Conservation (phyloP, 2,329 filamentous ascomycete genomes). For the Paracoccidioides lutzii region DNA sequence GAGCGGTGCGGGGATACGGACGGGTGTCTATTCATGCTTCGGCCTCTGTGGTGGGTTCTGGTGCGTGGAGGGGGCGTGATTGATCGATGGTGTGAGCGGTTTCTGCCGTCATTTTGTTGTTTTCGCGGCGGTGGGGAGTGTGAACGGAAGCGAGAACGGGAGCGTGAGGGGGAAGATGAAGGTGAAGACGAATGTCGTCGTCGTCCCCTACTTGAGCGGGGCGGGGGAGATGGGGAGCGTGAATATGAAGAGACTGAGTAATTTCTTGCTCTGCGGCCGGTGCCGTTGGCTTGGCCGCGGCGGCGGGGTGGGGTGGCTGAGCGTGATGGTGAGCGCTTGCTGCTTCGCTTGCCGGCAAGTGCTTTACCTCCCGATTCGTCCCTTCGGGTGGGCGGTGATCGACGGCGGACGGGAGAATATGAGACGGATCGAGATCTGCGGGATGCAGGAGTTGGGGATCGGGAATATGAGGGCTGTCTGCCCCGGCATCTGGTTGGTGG, state of each 20-base stretch:
- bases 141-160: slow-evolving; percentile 7
- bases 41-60: slow-evolving; percentile 12
- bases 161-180: slow-evolving; percentile 12
- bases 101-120: slow-evolving; percentile 9
- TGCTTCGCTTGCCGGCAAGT: slow-evolving; percentile 11
- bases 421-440: slow-evolving; percentile 16
- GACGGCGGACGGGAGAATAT: slow-evolving; percentile 17
- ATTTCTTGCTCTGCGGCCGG: slow-evolving; percentile 14
- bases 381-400: slow-evolving; percentile 7
- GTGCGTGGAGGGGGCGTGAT: slow-evolving; percentile 19
- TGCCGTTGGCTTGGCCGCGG: neutral
- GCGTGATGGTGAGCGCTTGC: slow-evolving; percentile 20
- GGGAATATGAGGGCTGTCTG: slow-evolving; percentile 22
- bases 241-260: slow-evolving; percentile 7
- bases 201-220: slow-evolving; percentile 11
- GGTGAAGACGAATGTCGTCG: slow-evolving; percentile 22
- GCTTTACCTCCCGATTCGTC: slow-evolving; percentile 14
- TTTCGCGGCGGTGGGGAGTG: slow-evolving; percentile 9
- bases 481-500: slow-evolving; percentile 17
- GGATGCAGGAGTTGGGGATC: slow-evolving; percentile 19
- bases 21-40: slow-evolving; percentile 2
- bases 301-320: slow-evolving; percentile 18
- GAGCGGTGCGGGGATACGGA: slow-evolving; percentile 18
- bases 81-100: slow-evolving; percentile 9
- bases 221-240: slow-evolving; percentile 6